Evolutionary conservation across 768 basidiomycete genomes (phyloP), one percentile per base, ranked within the genome.

Genomic region (Suillus ampliporus): DNA sequence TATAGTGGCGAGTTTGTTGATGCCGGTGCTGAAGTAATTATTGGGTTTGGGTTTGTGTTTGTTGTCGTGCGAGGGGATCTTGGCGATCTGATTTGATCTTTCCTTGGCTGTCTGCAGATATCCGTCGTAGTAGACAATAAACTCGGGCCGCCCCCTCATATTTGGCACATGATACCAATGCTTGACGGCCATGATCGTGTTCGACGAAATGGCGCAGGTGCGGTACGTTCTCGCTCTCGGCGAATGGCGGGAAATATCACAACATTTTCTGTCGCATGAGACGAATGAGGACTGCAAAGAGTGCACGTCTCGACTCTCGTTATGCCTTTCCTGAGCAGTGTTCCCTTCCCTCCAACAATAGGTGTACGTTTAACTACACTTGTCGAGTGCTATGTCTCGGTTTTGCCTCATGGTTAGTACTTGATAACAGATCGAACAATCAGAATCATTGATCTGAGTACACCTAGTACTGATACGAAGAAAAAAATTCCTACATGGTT

Each of bases 11-110:
- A 5, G 31, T 10, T 19, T 38, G 11, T 11, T 8, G 15, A 50
- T 3, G 23, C 19, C 5, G 23, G 5, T 17, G 21, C 21, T 14
- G 21, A 37, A 17, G 21, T 23, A 35, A 17, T 3, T 34, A 52
- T n/a, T 7, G 21, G 21, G 35, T 35, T 35, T 54, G 34, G 6
- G 31, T 31, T 31, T n/a, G 28, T 5, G 31, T 34, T 34, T 51
- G 10, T 51, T 51, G 50, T 51, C 11, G 50, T 51, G 31, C 50
- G 50, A 51, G 50, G 50, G 50, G 50, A 14, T 51, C 11, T 13
- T 7, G 19, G 50, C 13, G 11, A 51, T 51, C 50, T 34, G 3
- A 2, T 51, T 13, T 34, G 31, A 34, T 51, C 7, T 50, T 31
- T 34, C 28, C 19, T 51, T n/a, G 28, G 50, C 50, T 51, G 50